Base-by-base conservation (phyloP, 2,329 filamentous ascomycete species). In the Moelleriella libera region DNA sequence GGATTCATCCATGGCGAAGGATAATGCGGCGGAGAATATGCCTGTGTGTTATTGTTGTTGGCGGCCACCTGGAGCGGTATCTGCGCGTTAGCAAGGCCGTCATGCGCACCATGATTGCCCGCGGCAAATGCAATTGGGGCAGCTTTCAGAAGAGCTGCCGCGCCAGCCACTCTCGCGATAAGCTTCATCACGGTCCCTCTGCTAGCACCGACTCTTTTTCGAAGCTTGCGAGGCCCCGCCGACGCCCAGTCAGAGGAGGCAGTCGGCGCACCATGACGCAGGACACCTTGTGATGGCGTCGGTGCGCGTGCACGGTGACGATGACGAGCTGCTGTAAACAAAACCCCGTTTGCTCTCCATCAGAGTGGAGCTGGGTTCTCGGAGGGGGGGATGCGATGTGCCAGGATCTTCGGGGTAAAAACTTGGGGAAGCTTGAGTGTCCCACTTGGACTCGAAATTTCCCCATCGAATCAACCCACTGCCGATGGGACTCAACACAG, bases 1-100 rank as follows among this genome's bases (percentile, higher is more conserved):
- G 85, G 83, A 52, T 85, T 77, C 67, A 83, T 83, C 87, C 88
- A 94, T 68, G 88, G 88, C 30, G 86, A 89, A 1, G 88, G 88
- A 59, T 95, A 95, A 59, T 75, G 76, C 2, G 87, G 85, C 10
- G 65, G 65, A 3, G 73, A 76, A 31, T 56, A 52, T 4, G 68
- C 66, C 11, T 68, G 61, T 32, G 51, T 45, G 34, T 49, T 48
- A 37, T 50, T 41, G 29, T 52, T 49, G 29, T 46, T 42, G 10
- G 52, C 8, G 14, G 40, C 8, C 6, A 6, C 21, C 55, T 63
- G 55, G 2, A 54, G 43, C 7, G 43, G 42, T 7, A 49, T 45
- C 45, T 53, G 49, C 41, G 48, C 3, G 52, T 62, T 49, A 61
- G 60, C 54, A 49, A 37, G 11, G 32, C 32, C 32, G 11, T 37